A percentile compares a stretch with the other conserved stretches of the same genome.
These are phyloP conservation scores for Arthrocladium fulminans DNA, from an alignment of 2,329 filamentous ascomycete genomes.

Conservation along the genomic window DNA sequence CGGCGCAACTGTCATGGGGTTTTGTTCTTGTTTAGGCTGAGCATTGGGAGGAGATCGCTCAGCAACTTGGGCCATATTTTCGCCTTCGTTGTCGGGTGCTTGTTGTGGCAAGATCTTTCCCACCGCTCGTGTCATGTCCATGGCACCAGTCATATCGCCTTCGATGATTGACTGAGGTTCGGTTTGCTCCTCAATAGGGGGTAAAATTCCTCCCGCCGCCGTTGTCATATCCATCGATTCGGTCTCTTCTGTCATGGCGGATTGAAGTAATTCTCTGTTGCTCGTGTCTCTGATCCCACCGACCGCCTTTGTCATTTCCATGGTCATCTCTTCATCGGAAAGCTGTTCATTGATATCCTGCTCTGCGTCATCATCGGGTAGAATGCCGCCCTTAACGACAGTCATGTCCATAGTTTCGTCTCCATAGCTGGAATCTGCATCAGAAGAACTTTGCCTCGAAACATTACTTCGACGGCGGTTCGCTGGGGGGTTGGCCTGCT, in stretches of 20 bases:
- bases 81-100: conserved; percentile 11
- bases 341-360: conserved; percentile 33
- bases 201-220: conserved; percentile 38
- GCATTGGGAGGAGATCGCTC: conserved; percentile 19
- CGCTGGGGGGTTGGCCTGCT: conserved; percentile 26
- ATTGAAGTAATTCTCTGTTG: conserved; percentile 11
- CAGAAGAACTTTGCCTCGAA: conserved; percentile 29
- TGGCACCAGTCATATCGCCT: conserved; percentile 46
- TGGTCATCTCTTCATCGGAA: conserved; percentile 40
- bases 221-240: conserved; percentile 40
- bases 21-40: conserved; percentile 25
- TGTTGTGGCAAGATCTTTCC: neutral
- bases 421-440: conserved; percentile 32
- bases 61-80: conserved; percentile 24
- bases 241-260: conserved; percentile 19
- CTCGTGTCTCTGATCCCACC: conserved; percentile 50
- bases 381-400: conserved; percentile 44
- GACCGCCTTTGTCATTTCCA: conserved; percentile 52
- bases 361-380: conserved; percentile 27
- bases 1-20: conserved; percentile 11
- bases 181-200: conserved; percentile 26
- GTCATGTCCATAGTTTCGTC: conserved; percentile 51
- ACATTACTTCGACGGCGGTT: conserved; percentile 28
- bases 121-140: conserved; percentile 42
- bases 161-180: conserved; percentile 29